Evolutionary conservation across 225 moss, liverwort and hornwort species (phyloP).

Genomic region (Antitrichia curtipendula): DNA sequence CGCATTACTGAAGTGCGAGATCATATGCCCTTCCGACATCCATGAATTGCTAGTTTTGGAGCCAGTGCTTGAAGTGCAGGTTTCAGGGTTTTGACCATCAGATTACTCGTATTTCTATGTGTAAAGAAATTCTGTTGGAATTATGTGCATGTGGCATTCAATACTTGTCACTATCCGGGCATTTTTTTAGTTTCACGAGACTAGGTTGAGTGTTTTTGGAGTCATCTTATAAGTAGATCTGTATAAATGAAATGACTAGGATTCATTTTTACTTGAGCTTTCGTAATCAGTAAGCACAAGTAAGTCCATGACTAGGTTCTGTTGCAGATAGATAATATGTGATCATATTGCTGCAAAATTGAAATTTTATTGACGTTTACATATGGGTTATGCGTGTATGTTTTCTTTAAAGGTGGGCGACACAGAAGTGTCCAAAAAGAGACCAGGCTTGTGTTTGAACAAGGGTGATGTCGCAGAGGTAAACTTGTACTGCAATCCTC

Average conservation of each 20-base stretch:
- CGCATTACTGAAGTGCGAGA: neutral
- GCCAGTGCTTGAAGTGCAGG: neutral
- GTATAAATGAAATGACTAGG: neutral
- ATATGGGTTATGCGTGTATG: neutral
- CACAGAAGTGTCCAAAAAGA: slow-evolving; percentile 12
- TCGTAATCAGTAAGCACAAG: neutral
- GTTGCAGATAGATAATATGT: neutral
- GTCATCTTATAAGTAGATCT: neutral
- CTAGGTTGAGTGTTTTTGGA: neutral
- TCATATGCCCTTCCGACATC: neutral
- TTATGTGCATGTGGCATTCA: neutral
- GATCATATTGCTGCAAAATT: neutral
- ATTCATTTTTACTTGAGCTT: neutral
- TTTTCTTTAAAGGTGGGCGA: slow-evolving; percentile 21
- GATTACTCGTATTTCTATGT: neutral
- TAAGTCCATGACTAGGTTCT: neutral
- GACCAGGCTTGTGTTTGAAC: slow-evolving; percentile 51
- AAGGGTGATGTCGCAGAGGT: slow-evolving; percentile 79
- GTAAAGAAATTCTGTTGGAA: neutral
- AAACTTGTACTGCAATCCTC: slow-evolving; percentile 1
- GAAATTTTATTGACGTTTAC: neutral
- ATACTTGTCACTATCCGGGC: neutral
- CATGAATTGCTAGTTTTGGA: neutral
- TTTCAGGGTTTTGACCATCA: neutral
- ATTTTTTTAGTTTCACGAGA: neutral